These are phyloP conservation scores for Pelomyxa schiedti DNA, from an alignment of 78 protist species.

Conservation along the genomic window DNA sequence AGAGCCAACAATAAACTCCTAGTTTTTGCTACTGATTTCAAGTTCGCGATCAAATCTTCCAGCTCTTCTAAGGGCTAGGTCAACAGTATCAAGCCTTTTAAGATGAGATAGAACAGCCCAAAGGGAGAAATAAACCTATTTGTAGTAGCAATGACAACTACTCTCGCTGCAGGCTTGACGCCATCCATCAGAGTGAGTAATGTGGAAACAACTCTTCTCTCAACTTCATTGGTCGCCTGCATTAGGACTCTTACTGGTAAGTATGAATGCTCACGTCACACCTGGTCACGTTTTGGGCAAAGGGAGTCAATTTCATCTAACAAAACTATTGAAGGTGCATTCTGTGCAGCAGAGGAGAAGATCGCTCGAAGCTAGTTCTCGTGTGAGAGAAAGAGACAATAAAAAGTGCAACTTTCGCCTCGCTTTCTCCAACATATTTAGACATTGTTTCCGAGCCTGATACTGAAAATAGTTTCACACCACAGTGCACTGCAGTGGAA, in stretches of 20 bases:
- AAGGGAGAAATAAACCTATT: too few species aligned
- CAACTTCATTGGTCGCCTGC: constrained; percentile 18
- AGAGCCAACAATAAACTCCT: too few species aligned
- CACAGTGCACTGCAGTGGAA: constrained; percentile 85
- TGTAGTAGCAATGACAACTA: constrained; percentile 93
- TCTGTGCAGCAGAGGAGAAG: constrained; percentile 40
- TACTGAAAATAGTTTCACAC: neutral
- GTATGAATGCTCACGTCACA: neutral
- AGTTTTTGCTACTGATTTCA: too few species aligned
- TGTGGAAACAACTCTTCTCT: constrained; percentile 69
- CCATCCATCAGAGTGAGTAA: constrained; percentile 92
- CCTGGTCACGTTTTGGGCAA: constrained; percentile 24
- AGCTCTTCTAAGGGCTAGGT: constrained; percentile 70
- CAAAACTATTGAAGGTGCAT: constrained; percentile 76
- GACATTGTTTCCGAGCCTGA: neutral
- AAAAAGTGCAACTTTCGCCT: neutral
- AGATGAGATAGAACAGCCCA: too few species aligned
- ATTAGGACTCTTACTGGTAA: neutral
- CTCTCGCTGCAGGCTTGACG: constrained; percentile 2
- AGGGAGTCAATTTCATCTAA: constrained; percentile 94
- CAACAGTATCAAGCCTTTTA: constrained; percentile 61
- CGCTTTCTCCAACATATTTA: neutral
- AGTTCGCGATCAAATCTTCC: constrained; percentile 96
- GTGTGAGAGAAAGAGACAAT: too few species aligned
- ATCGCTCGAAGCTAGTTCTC: constrained; percentile 26